Base-by-base conservation (phyloP, 202 grass and related monocot species). In the Elaeis oleifera region DNA sequence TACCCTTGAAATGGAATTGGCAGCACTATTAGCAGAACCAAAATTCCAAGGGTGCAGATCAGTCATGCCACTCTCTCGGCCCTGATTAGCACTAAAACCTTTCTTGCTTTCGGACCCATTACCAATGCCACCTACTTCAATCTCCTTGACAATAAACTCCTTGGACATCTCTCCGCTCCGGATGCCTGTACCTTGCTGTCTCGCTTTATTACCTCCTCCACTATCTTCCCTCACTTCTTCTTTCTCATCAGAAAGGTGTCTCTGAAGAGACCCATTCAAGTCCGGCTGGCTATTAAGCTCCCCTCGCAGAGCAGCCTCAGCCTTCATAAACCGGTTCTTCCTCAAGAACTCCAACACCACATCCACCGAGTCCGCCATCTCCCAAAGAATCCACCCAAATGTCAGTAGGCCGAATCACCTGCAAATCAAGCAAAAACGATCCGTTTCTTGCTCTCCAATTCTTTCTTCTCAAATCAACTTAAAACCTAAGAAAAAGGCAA, bases 121-220 rank as follows among this genome's bases (percentile, higher is more conserved):
- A 0, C 55, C 67, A 65, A 84, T 54, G 17, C 58, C 74, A 31
- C 83, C 70, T 9, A 99, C 75, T 36, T 84, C 95, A 39, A 99
- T 94, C 77, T 99, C 95, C 68, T 99, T 99, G 31, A 99, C 85
- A 17, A 99, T 94, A 53, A 84, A 94, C 80, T 99, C 95, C 59
- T 82, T 94, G 0, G 89, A 94, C 0, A 81, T 81, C 60, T 87
- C 95, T 0, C 53, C 80, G 1, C 77, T 90, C 24, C 16, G 23
- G 13, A 16, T 18, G 4, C 23, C 24, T 19, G 23, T 9, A 23
- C 6, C 17, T 28, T 52, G 49, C 63, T 54, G 49, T 16, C 50
- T 15, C n/a, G 13, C 17, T 16, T 18, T 68, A 7, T 0, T 23
- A 39, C 6, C 27, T 23, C 19, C 51, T 24, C 51, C 52, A 39